phyloP scores from a whole-genome alignment of 495 filamentous ascomycete genomes.

The Oleoguttula mirabilis region DNA sequence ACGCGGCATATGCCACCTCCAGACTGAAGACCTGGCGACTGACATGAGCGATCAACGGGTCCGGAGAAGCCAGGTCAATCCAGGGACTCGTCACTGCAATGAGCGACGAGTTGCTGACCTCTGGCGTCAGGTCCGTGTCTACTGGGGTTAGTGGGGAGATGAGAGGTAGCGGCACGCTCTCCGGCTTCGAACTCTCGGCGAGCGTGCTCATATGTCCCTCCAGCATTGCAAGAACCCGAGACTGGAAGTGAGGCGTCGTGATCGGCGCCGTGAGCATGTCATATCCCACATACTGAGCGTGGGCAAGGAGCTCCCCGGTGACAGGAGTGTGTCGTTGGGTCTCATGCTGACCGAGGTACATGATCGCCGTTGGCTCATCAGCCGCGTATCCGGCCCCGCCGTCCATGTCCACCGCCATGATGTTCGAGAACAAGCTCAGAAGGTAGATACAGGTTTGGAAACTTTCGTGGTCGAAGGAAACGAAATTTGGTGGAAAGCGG shows the following conservation, averaged over 20 bases:
- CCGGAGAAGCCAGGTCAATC: constrained; percentile 78
- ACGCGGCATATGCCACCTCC: constrained; percentile 87
- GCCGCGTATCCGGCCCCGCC: neutral
- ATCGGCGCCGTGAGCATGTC: constrained; percentile 84
- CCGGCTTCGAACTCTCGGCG: constrained; percentile 21
- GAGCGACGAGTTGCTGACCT: constrained; percentile 55
- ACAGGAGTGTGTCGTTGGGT: constrained; percentile 49
- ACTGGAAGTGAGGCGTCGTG: constrained; percentile 71
- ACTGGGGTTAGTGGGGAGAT: constrained; percentile 56
- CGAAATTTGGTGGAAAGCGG: neutral
- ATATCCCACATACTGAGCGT: constrained; percentile 62
- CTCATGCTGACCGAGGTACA: constrained; percentile 81
- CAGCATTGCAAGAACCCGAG: constrained; percentile 54
- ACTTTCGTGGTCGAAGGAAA: no score
- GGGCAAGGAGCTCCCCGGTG: constrained; percentile 48
- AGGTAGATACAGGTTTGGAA: no score
- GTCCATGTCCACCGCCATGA: no score
- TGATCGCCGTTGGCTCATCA: constrained; percentile 43
- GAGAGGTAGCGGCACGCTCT: constrained; percentile 23
- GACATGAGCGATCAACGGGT: constrained; percentile 68
- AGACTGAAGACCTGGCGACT: constrained; percentile 80
- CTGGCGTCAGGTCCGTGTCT: constrained; percentile 65
- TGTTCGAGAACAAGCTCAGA: no score
- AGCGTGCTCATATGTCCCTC: constrained; percentile 31
- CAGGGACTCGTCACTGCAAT: constrained; percentile 68